Conservation (phyloP, 768 basidiomycete species). For the Mycena amicta region DNA sequence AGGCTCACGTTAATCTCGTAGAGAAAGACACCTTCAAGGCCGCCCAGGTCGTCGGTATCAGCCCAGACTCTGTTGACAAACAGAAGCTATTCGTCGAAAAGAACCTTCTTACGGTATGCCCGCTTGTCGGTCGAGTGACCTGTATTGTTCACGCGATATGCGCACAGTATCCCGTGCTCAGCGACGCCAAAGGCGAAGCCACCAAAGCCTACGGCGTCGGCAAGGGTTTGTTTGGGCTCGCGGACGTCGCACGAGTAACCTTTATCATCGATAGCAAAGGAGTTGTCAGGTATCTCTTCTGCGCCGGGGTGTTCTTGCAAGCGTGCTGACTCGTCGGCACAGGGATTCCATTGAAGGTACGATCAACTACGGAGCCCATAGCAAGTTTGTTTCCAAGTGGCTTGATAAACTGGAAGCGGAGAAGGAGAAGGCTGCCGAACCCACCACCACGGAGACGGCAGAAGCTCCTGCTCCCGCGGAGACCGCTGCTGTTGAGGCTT, state of each 20-base stretch:
- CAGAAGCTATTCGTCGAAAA: conserved; percentile 78
- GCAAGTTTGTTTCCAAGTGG: conserved; percentile 72
- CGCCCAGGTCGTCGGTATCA: conserved; percentile 72
- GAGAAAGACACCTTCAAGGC: conserved; percentile 68
- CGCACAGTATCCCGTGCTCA: conserved; percentile 76
- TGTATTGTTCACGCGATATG: not conserved
- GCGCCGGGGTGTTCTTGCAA: not conserved
- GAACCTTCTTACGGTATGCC: conserved; percentile 61
- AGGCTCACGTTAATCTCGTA: conserved; percentile 26
- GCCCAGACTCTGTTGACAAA: conserved; percentile 68
- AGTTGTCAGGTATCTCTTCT: conserved; percentile 52
- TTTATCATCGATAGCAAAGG: conserved; percentile 78
- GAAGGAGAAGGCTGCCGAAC: conserved; percentile 20
- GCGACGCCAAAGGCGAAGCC: conserved; percentile 64
- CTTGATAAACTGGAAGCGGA: conserved; percentile 55
- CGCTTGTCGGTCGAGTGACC: not conserved
- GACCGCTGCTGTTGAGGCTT: not conserved
- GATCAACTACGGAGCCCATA: conserved; percentile 65
- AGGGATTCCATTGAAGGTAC: conserved; percentile 65
- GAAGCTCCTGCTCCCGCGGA: conserved; percentile 7
- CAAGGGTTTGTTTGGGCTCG: conserved; percentile 67
- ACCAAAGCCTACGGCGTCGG: conserved; percentile 68
- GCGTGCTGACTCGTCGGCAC: conserved; percentile 10
- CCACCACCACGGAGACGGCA: not conserved
- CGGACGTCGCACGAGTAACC: conserved; percentile 62